Evolutionary conservation across 768 basidiomycete genomes (phyloP), one percentile per base, ranked within the genome.

Genomic region (Lactarius akahatsu): DNA sequence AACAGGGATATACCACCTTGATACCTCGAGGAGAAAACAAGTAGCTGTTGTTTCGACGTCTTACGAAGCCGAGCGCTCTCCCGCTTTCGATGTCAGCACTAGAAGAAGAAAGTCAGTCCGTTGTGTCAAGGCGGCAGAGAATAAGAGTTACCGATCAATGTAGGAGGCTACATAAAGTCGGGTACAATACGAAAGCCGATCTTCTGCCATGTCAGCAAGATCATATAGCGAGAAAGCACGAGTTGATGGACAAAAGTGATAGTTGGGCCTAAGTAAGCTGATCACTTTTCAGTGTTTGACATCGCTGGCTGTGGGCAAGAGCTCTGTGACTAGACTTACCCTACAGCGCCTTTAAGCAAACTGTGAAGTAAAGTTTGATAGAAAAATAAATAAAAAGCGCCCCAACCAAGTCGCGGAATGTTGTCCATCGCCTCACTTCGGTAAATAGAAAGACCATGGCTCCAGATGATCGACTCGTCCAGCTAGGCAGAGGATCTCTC

Each of bases 341-440:
- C 43, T 45, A n/a, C 3, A 45, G 20, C 20, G 20, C 43, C 20
- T 6, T 45, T 45, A 20, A 45, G 18, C 43, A 20, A 45, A 45
- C 43, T 20, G 43, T 20, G 43, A 45, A 45, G 43, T 20, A n/a
- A 45, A 20, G 18, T 6, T 20, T 20, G 43, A 45, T n/a, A n/a
- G 20, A 11, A 43, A 43, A 20, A n/a, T 45, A 10, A n/a, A 45
- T 45, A 45, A 45, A 9, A 41, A 8, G 16, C 16, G 16, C 43
- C 32, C 18, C 20, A 45, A 10, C 71, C 16, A 64, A 63, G 59
- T 61, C 40, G 30, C 20, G 3, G 50, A 36, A 40, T 34, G 11
- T 34, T 23, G 34, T 9, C 15, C 55, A 20, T 34, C 36, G 15
- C 45, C 23, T 45, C 43, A 52, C 41, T 55, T 55, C 34, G 26